Evolutionary conservation across 2,329 filamentous ascomycete species (phyloP), one percentile per base, ranked within the genome.

Genomic region (Microascus cirrosus): DNA sequence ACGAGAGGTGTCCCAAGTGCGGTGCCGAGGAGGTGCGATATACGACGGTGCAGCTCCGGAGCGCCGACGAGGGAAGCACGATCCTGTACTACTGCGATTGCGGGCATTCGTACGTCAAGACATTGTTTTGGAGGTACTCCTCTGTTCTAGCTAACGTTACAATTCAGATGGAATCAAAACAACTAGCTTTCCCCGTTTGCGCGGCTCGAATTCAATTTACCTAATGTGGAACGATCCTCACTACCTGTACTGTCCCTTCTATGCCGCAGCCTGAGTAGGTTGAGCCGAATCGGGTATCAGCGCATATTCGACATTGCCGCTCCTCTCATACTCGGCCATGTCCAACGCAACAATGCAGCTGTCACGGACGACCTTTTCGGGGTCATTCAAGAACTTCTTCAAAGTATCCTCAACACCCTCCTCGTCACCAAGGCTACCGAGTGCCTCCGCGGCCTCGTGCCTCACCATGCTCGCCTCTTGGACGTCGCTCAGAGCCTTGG

Each of bases 311-410:
- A 84, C 76, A 72, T 96, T 84, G 50, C 89, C 89, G 64, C 85
- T 89, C 77, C 89, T 90, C 78, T 99, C 94, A 67, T 90, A 96
- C 68, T 96, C 93, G 12, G 92, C 94, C 90, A 99, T 99, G 71
- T 99, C 94, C 63, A 99, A 78, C 52, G 94, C 94, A 58, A 99
- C 94, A 65, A 96, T 84, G 45, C 96, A 86, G 71, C 93, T 97
- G 69, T 99, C 94, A 60, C 91, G 84, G 50, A 99, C 94, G 6
- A 99, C 92, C 70, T 89, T 84, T 72, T 97, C 93, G 61, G 90
- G 84, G 70, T 99, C 95, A 62, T 96, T 77, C 63, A 97, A 74
- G 73, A 96, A 97, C 62, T 78, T 80, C 73, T 83, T 90, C 67
- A 99, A 70, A 3, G 84, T 87, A 58, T 90, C 89, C 69, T 96